Evolutionary conservation across 305 asterid species (phyloP).

Genomic region (Fraxinus floribunda): DNA sequence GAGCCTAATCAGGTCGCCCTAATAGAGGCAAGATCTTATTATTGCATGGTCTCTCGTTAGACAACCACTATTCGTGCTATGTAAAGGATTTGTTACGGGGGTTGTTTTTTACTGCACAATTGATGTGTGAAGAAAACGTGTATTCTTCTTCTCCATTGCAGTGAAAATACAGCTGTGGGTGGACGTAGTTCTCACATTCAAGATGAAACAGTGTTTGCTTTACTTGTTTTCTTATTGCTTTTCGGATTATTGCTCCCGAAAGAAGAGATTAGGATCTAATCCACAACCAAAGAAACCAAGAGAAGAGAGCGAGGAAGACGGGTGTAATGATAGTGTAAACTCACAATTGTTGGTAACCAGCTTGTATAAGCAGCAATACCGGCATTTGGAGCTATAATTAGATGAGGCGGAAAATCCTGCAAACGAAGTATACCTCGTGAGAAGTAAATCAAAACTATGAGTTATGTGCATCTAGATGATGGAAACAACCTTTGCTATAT

Average conservation of each 20-base stretch:
- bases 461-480: neutral
- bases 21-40: neutral
- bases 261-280: neutral
- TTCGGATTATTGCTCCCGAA: neutral
- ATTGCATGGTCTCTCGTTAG: too few relatives aligned
- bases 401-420: slow-evolving; percentile 61
- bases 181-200: neutral
- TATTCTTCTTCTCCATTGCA: neutral
- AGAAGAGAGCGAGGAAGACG: neutral
- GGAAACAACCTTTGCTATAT: slow-evolving; percentile 55
- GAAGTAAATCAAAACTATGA: neutral
- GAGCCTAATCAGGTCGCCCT: neutral
- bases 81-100: neutral
- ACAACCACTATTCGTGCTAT: neutral
- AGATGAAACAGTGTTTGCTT: neutral
- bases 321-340: slow-evolving; percentile 18
- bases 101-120: neutral
- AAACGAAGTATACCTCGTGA: slow-evolving; percentile 17
- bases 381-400: slow-evolving; percentile 83
- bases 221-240: neutral
- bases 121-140: neutral
- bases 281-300: neutral
- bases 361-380: slow-evolving; percentile 86
- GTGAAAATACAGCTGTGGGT: neutral
- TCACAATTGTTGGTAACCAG: slow-evolving; percentile 90